Percentiles rank a stretch among this genome's conserved stretches.
Evolutionary conservation across 2,329 filamentous ascomycete genomes (phyloP).

Genomic region (Fusarium sp.): DNA sequence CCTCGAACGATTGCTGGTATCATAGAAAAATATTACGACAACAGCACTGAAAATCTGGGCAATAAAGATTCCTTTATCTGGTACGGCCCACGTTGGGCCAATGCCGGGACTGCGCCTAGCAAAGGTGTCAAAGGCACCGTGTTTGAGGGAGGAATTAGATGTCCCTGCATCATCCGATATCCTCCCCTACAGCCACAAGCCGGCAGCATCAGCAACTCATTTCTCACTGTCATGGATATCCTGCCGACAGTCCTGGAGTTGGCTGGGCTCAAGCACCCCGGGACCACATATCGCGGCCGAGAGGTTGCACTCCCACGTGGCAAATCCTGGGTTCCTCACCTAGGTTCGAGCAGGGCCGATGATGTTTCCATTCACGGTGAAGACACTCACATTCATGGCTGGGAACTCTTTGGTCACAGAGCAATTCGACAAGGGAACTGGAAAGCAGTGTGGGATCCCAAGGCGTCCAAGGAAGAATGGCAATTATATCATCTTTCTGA

Average conservation of each 20-base stretch:
- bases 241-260: conserved; percentile 64
- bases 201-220: conserved; percentile 52
- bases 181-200: conserved; percentile 53
- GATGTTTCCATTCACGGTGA: conserved; percentile 27
- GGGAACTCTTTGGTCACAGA: conserved; percentile 69
- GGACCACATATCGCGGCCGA: conserved; percentile 47
- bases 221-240: conserved; percentile 64
- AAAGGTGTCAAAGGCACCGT: conserved; percentile 54
- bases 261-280: conserved; percentile 58
- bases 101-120: conserved; percentile 55
- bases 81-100: conserved; percentile 64
- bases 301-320: conserved; percentile 23
- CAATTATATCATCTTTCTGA: conserved; percentile 23
- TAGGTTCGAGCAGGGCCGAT: background rate
- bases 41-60: background rate
- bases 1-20: background rate
- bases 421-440: conserved; percentile 70
- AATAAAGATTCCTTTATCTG: background rate
- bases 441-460: conserved; percentile 70
- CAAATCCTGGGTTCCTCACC: conserved; percentile 24
- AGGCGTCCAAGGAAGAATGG: conserved; percentile 17
- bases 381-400: conserved; percentile 66
- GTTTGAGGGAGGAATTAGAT: conserved; percentile 45
- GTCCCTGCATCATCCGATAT: conserved; percentile 44
- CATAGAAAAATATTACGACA: background rate